phyloP scores from a whole-genome alignment of 805 yeast genomes.

The Yueomyces sp. region DNA sequence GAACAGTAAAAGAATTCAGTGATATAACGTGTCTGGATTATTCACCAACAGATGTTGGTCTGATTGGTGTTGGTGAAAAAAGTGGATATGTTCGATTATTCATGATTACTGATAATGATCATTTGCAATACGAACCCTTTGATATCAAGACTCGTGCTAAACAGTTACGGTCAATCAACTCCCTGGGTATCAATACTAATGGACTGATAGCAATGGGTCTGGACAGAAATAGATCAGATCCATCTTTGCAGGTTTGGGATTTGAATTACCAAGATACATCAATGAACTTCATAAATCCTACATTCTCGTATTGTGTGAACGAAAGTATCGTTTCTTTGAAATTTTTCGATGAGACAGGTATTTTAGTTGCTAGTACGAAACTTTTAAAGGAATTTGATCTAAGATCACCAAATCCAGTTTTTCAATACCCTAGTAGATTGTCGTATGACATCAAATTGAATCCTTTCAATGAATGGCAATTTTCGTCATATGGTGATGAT shows the following conservation, averaged over 20 bases:
- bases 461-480: slow-evolving; percentile 51
- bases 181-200: slow-evolving; percentile 51
- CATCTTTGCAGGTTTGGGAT: slow-evolving; percentile 72
- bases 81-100: slow-evolving; percentile 55
- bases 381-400: slow-evolving; percentile 66
- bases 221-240: slow-evolving; percentile 66
- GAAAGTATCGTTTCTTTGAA: slow-evolving; percentile 61
- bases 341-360: slow-evolving; percentile 48
- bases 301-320: slow-evolving; percentile 47
- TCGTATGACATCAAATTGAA: slow-evolving; percentile 57
- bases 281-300: slow-evolving; percentile 40
- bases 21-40: slow-evolving; percentile 55
- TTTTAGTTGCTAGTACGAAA: slow-evolving; percentile 68
- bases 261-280: slow-evolving; percentile 43
- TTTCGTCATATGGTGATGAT: slow-evolving; percentile 69
- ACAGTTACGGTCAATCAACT: slow-evolving; percentile 62
- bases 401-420: slow-evolving; percentile 48
- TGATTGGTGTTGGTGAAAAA: slow-evolving; percentile 61
- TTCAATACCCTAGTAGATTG: slow-evolving; percentile 64
- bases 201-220: slow-evolving; percentile 66
- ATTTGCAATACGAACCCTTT: slow-evolving; percentile 7
- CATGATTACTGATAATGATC: slow-evolving; percentile 31
- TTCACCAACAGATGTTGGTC: slow-evolving; percentile 40
- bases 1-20: slow-evolving; percentile 49
- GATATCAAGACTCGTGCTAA: slow-evolving; percentile 35